Percentiles rank a stretch among this genome's conserved stretches.
These are phyloP conservation scores for Litsea cubeba DNA, from an alignment of 164 flowering plant species.

Conservation along the genomic window DNA sequence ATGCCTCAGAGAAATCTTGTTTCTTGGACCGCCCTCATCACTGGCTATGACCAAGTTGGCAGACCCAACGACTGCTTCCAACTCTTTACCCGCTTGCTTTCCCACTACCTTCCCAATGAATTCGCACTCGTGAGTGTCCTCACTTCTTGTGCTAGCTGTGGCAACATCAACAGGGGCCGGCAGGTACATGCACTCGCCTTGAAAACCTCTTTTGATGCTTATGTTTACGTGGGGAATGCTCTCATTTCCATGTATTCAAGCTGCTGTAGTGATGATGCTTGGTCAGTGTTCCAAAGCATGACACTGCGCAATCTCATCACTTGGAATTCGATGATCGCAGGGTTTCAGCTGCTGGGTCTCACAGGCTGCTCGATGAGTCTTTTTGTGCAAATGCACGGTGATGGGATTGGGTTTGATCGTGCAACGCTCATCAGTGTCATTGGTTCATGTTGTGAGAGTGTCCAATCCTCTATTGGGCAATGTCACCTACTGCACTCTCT, in stretches of 20 bases:
- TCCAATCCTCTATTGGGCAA: constrained; percentile 12
- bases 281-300: constrained; percentile 47
- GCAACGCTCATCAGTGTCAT: constrained; percentile 50
- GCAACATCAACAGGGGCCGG: constrained; percentile 32
- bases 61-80: constrained; percentile 33
- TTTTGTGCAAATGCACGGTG: constrained; percentile 41
- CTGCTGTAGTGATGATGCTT: constrained; percentile 35
- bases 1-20: constrained; percentile 63
- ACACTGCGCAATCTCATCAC: constrained; percentile 38
- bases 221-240: constrained; percentile 64
- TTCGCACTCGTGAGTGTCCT: constrained; percentile 57
- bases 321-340: constrained; percentile 77
- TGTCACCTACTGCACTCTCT: constrained; percentile 54
- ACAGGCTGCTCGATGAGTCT: constrained; percentile 28
- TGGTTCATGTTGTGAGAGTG: constrained; percentile 22
- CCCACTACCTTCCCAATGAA: constrained; percentile 46
- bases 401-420: constrained; percentile 51
- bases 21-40: constrained; percentile 67
- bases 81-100: constrained; percentile 42
- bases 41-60: constrained; percentile 53
- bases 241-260: constrained; percentile 69
- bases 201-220: constrained; percentile 45
- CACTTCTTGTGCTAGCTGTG: constrained; percentile 29
- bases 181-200: constrained; percentile 60
- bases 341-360: constrained; percentile 32